These are phyloP conservation scores for Colletotrichum scovillei DNA, from an alignment of 2,329 filamentous ascomycete species.

Conservation along the genomic window DNA sequence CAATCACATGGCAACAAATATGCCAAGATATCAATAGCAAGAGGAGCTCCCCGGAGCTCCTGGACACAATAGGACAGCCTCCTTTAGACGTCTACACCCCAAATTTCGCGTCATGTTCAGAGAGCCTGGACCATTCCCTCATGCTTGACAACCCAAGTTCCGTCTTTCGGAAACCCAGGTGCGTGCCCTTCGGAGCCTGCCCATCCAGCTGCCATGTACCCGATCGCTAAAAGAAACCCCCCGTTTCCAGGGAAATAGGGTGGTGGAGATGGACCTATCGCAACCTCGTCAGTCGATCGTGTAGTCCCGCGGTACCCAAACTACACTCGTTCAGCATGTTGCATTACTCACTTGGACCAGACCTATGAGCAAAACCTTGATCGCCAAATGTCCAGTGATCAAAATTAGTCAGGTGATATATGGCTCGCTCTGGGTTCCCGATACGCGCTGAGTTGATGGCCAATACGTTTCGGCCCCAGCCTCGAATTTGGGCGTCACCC, in stretches of 20 bases:
- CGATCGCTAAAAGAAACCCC: constrained; percentile 49
- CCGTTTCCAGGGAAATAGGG: constrained; percentile 51
- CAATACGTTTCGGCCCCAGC: constrained; percentile 59
- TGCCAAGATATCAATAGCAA: background rate
- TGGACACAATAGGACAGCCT: background rate
- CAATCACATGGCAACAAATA: too few relatives aligned
- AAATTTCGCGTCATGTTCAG: background rate
- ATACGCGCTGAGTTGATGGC: constrained; percentile 56
- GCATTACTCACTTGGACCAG: constrained; percentile 38
- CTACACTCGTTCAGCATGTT: too few relatives aligned
- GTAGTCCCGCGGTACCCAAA: too few relatives aligned
- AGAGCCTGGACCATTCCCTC: constrained; percentile 5
- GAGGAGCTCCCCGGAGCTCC: background rate
- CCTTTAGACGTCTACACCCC: background rate
- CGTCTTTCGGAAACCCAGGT: constrained; percentile 49
- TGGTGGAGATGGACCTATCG: constrained; percentile 32
- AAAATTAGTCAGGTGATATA: constrained; percentile 52
- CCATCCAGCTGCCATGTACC: constrained; percentile 46
- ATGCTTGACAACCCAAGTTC: constrained; percentile 47
- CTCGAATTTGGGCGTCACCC: constrained; percentile 53
- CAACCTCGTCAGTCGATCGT: background rate
- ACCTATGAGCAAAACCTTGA: constrained; percentile 41
- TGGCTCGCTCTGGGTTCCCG: constrained; percentile 52
- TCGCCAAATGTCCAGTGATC: constrained; percentile 54
- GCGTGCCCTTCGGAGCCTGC: constrained; percentile 38